phyloP scores from a whole-genome alignment of 176 grass and related monocot genomes.

The Echinochloa phyllopogon region DNA sequence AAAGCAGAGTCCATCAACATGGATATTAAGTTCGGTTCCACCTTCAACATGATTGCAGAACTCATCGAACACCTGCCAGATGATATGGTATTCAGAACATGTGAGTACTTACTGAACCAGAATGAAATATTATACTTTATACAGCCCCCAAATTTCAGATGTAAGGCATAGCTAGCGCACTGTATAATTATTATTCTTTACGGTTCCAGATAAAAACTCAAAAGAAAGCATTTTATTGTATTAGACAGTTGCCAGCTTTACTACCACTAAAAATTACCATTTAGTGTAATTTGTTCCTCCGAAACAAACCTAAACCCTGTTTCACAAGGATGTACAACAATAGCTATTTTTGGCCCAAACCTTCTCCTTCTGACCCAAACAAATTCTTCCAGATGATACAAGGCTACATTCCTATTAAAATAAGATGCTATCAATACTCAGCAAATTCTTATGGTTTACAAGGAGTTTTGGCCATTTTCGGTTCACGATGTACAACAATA shows the following conservation, averaged over 20 bases:
- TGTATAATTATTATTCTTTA: background rate
- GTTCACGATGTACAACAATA: background rate
- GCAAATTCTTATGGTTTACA: background rate
- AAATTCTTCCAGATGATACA: background rate
- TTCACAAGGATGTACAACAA: too few relatives aligned
- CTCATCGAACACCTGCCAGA: constrained; percentile 35
- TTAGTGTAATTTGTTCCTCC: background rate
- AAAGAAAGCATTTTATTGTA: background rate
- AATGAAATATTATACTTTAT: background rate
- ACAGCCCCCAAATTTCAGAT: background rate
- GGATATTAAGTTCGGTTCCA: constrained; percentile 29
- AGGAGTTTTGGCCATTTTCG: background rate
- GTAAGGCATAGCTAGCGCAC: background rate
- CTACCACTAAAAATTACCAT: background rate
- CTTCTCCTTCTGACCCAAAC: background rate
- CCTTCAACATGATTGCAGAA: constrained; percentile 47
- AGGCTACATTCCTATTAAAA: background rate
- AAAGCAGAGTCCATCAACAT: constrained; percentile 32
- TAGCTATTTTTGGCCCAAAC: too few relatives aligned
- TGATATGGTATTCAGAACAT: background rate
- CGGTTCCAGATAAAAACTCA: background rate
- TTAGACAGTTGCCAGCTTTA: background rate
- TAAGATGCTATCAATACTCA: background rate
- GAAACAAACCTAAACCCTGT: background rate
- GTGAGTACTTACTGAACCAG: background rate